Evolutionary conservation across 208 protist genomes (phyloP).

Genomic region (Herpetomonas tarakana): DNA sequence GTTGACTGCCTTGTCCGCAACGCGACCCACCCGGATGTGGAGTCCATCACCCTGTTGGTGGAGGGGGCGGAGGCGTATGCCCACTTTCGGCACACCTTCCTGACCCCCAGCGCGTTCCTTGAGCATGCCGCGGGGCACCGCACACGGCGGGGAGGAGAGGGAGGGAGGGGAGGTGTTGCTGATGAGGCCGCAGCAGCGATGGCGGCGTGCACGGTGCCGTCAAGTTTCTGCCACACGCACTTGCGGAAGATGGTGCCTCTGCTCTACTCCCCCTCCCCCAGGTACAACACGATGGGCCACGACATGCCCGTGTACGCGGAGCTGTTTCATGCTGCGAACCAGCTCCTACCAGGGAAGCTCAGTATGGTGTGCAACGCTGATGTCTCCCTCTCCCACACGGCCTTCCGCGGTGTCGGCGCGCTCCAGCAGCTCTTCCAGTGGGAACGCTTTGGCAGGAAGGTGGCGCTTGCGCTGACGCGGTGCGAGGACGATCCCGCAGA

Average conservation of each 20-base stretch:
- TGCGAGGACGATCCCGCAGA: constrained; percentile 58
- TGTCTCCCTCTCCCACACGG: constrained; percentile 47
- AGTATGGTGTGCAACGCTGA: constrained; percentile 88
- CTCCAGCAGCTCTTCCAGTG: constrained; percentile 32
- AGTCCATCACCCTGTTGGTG: constrained; percentile 56
- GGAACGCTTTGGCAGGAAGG: neutral
- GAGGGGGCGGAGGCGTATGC: constrained; percentile 54
- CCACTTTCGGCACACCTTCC: constrained; percentile 40
- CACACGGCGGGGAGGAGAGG: too few relatives aligned
- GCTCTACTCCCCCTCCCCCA: constrained; percentile 3
- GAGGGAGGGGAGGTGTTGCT: too few relatives aligned
- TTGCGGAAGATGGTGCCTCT: constrained; percentile 51
- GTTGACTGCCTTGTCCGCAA: constrained; percentile 59
- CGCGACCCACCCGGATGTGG: constrained; percentile 40
- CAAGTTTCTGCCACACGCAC: neutral
- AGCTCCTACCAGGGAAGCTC: constrained; percentile 40
- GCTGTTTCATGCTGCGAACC: constrained; percentile 70
- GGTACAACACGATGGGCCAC: neutral
- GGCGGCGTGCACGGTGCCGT: neutral
- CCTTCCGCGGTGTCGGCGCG: constrained; percentile 29
- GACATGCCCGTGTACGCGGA: constrained; percentile 73
- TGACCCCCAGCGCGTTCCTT: constrained; percentile 6
- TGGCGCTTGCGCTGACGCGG: constrained; percentile 70
- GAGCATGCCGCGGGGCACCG: too few relatives aligned
- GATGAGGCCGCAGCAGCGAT: too few relatives aligned